Evolutionary conservation across 495 filamentous ascomycete species (phyloP).

Genomic region (Copromyces sp.): DNA sequence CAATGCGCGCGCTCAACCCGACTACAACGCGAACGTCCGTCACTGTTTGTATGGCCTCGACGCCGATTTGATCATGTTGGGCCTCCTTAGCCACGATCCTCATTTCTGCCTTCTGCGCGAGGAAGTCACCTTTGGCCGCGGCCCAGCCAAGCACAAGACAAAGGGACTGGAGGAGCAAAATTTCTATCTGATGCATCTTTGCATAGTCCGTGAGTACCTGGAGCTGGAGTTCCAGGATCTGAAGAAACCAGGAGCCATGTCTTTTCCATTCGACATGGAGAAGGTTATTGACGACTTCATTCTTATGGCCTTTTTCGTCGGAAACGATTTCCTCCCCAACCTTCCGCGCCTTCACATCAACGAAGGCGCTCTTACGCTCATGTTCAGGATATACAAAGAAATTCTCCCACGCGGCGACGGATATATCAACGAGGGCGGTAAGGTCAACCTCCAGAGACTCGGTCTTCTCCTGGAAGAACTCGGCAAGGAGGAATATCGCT

Average conservation of each 20-base stretch:
- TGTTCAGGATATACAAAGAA: conserved; percentile 95
- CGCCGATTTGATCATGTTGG: conserved; percentile 98
- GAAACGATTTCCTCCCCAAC: conserved; percentile 98
- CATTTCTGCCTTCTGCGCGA: conserved; percentile 96
- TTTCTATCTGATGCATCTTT: conserved; percentile 95
- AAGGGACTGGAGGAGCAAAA: conserved; percentile 98
- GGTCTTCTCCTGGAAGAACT: conserved; percentile 72
- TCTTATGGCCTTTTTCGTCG: conserved; percentile 98
- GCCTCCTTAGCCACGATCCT: conserved; percentile 91
- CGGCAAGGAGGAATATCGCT: conserved; percentile 69
- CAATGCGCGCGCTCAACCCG: conserved; percentile 84
- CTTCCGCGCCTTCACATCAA: conserved; percentile 96
- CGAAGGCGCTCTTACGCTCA: conserved; percentile 86
- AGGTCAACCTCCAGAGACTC: conserved; percentile 76
- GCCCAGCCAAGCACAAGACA: conserved; percentile 63
- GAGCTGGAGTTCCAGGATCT: conserved; percentile 95
- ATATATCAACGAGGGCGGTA: conserved; percentile 92
- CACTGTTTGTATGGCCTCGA: conserved; percentile 97
- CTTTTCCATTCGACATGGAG: conserved; percentile 86
- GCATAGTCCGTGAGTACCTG: conserved; percentile 93
- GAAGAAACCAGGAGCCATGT: conserved; percentile 61
- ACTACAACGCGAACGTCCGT: conserved; percentile 89
- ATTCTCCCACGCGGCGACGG: conserved; percentile 80
- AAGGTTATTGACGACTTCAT: conserved; percentile 98
- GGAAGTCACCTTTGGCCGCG: conserved; percentile 92